A percentile compares a stretch with the other conserved stretches of the same genome.
phyloP scores from a whole-genome alignment of 2,329 filamentous ascomycete genomes.

The Cryphonectria naterciae region DNA sequence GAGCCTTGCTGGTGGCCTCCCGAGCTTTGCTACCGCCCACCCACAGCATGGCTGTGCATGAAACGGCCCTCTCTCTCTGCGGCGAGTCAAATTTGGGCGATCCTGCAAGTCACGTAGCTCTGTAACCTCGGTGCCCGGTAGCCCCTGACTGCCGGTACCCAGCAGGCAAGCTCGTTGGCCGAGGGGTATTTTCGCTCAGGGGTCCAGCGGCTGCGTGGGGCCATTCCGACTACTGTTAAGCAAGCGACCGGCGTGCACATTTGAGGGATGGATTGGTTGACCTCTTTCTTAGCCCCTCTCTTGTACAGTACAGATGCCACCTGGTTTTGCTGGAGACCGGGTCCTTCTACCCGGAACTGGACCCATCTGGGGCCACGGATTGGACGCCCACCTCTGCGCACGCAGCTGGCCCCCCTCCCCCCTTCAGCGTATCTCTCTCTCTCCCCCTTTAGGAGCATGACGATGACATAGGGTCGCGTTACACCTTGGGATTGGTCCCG shows the following conservation, averaged over 20 bases:
- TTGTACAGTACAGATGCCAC: conserved; percentile 4
- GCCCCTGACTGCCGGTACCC: conserved; percentile 13
- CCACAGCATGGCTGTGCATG: conserved; percentile 8
- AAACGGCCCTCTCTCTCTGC: background rate
- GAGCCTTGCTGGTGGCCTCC: background rate
- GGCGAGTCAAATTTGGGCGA: conserved; percentile 6
- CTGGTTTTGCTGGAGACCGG: background rate
- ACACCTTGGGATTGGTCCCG: conserved; percentile 13
- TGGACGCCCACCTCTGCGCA: background rate
- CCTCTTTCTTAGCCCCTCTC: background rate
- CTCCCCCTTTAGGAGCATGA: background rate
- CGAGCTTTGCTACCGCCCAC: background rate
- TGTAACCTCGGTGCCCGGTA: conserved; percentile 7
- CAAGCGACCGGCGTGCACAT: background rate
- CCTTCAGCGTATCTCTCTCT: background rate
- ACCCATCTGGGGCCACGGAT: background rate
- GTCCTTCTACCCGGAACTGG: background rate
- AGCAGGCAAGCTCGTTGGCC: conserved; percentile 6
- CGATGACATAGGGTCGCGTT: background rate
- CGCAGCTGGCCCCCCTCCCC: background rate
- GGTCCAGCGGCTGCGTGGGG: conserved; percentile 5
- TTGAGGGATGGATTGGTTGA: background rate
- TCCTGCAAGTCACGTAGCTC: conserved; percentile 6
- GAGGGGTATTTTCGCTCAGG: conserved; percentile 6
- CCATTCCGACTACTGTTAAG: background rate